These are phyloP conservation scores for Annona cherimola DNA, from an alignment of 164 flowering plant genomes.

Conservation along the genomic window DNA sequence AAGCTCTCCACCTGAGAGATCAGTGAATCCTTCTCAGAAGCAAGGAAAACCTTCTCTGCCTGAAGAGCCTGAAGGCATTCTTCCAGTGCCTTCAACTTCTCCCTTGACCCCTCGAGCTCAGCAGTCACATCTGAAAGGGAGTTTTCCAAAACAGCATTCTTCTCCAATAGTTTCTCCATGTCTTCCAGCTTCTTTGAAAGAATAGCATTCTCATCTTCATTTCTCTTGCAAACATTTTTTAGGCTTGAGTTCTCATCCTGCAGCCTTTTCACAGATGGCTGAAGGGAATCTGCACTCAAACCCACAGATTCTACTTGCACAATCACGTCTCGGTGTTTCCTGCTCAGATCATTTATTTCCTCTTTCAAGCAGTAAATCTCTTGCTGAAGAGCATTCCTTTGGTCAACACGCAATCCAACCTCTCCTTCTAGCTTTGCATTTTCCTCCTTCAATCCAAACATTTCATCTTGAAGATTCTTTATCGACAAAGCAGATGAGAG, in stretches of 20 bases:
- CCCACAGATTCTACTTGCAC: constrained; percentile 64
- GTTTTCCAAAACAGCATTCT: constrained; percentile 38
- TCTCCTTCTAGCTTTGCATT: constrained; percentile 70
- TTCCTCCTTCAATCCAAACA: constrained; percentile 44
- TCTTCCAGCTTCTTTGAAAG: constrained; percentile 46
- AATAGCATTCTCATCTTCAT: constrained; percentile 37
- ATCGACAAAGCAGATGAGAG: constrained; percentile 35
- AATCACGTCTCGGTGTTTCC: constrained; percentile 40
- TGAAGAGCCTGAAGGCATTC: constrained; percentile 46
- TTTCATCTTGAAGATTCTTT: constrained; percentile 50
- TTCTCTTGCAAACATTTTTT: constrained; percentile 42
- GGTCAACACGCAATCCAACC: constrained; percentile 39
- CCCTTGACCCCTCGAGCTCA: constrained; percentile 45
- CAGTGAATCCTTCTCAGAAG: constrained; percentile 55
- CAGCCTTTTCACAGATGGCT: constrained; percentile 52
- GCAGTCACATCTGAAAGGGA: constrained; percentile 43
- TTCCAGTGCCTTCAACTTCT: constrained; percentile 43
- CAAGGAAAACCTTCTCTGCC: constrained; percentile 58
- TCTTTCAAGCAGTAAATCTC: constrained; percentile 59
- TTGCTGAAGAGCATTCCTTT: constrained; percentile 50
- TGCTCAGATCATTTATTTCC: constrained; percentile 47
- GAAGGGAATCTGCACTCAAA: constrained; percentile 44
- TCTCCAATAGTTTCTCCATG: constrained; percentile 46
- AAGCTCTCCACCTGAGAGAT: constrained; percentile 55
- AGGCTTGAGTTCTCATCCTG: constrained; percentile 63